These are phyloP conservation scores for Clarireedia homoeocarpa DNA, from an alignment of 2,329 filamentous ascomycete genomes.

Conservation along the genomic window DNA sequence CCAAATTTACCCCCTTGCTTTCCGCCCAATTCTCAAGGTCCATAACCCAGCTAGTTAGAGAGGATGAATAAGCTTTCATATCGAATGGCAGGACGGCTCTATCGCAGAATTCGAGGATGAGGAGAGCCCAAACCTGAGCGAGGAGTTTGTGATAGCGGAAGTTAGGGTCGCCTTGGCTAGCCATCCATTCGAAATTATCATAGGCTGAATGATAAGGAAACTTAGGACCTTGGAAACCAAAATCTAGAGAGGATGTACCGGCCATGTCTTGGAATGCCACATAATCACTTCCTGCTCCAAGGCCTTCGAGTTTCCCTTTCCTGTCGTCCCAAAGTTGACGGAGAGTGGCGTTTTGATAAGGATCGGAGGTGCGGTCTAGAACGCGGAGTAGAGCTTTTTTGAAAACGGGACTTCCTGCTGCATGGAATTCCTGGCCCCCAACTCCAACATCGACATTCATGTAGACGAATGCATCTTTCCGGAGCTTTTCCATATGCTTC, in stretches of 20 bases:
- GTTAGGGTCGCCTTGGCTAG: slow-evolving; percentile 68
- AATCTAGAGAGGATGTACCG: slow-evolving; percentile 79
- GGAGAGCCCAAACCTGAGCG: slow-evolving; percentile 68
- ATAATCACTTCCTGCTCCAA: slow-evolving; percentile 74
- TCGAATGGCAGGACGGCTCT: slow-evolving; percentile 77
- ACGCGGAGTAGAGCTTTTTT: slow-evolving; percentile 63
- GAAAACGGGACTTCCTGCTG: slow-evolving; percentile 75
- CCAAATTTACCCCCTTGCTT: slow-evolving; percentile 46
- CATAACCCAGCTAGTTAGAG: slow-evolving; percentile 56
- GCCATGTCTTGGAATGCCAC: slow-evolving; percentile 88
- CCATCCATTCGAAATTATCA: slow-evolving; percentile 84
- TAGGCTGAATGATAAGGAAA: slow-evolving; percentile 79
- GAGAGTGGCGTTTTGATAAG: slow-evolving; percentile 62
- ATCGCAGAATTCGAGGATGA: slow-evolving; percentile 82
- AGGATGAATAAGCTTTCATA: slow-evolving; percentile 61
- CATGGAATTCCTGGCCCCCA: slow-evolving; percentile 65
- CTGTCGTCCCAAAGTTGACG: slow-evolving; percentile 67
- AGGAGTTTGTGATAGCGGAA: slow-evolving; percentile 76
- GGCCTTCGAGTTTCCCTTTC: slow-evolving; percentile 52
- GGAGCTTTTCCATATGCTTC: slow-evolving; percentile 65
- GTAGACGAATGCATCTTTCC: slow-evolving; percentile 73
- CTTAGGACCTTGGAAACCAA: slow-evolving; percentile 60
- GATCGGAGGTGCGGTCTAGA: slow-evolving; percentile 67
- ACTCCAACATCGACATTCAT: slow-evolving; percentile 86
- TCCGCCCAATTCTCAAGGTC: slow-evolving; percentile 60